phyloP scores from a whole-genome alignment of 148 eudicot species.

The Chenopodium berlandieri region DNA sequence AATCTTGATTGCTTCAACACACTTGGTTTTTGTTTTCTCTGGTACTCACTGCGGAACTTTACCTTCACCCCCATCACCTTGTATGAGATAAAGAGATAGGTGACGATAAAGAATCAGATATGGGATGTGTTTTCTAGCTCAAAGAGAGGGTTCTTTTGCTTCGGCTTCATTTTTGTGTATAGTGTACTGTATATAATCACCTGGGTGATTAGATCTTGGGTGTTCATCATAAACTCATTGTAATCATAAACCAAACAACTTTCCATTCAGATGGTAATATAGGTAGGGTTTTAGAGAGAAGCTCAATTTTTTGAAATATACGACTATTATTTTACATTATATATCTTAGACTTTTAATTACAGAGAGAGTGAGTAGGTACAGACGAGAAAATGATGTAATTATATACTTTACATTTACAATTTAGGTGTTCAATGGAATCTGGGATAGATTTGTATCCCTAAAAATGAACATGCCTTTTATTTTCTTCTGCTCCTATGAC shows the following conservation, averaged over 20 bases:
- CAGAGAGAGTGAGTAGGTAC: background rate
- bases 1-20: background rate
- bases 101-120: background rate
- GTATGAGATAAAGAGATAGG: too few species aligned
- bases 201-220: background rate
- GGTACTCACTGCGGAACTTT: background rate
- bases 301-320: background rate
- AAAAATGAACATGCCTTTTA: too few species aligned
- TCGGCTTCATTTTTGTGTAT: background rate
- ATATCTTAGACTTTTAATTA: too few species aligned
- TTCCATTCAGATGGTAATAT: background rate
- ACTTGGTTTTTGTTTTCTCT: background rate
- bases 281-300: background rate
- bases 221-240: background rate
- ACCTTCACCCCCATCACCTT: background rate
- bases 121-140: background rate
- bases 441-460: too few species aligned
- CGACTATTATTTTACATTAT: too few species aligned
- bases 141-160: background rate
- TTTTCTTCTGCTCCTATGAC: too few species aligned
- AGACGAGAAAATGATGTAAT: too few species aligned
- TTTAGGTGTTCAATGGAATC: too few species aligned
- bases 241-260: background rate
- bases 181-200: conserved; percentile 15
- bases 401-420: too few species aligned